Percentiles rank a stretch among this genome's conserved stretches.
Evolutionary conservation across 2,329 filamentous ascomycete genomes (phyloP).

Genomic region (Phaeosphaeria sp.): DNA sequence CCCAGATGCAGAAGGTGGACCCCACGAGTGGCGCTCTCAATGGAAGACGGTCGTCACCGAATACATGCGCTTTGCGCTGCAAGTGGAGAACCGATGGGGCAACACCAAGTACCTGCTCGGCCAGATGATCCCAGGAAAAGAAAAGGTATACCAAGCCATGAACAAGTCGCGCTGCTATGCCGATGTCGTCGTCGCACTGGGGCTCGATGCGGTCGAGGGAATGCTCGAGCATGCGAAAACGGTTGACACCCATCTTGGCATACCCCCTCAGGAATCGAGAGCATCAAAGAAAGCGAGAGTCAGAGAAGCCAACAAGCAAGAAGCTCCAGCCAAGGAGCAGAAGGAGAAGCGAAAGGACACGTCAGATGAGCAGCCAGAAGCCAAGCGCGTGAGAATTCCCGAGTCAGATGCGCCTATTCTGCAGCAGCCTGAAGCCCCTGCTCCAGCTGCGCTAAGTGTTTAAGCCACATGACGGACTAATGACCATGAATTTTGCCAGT

Average conservation of each 20-base stretch:
- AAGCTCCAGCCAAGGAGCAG: conserved; percentile 17
- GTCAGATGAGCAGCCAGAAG: conserved; percentile 21
- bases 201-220: conserved; percentile 68
- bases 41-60: conserved; percentile 81
- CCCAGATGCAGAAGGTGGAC: conserved; percentile 69
- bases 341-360: conserved; percentile 27
- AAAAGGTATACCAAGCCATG: conserved; percentile 66
- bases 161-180: conserved; percentile 73
- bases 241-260: conserved; percentile 68
- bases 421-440: neutral
- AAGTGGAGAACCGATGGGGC: conserved; percentile 82
- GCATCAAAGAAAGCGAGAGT: conserved; percentile 54
- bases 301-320: conserved; percentile 25
- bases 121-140: conserved; percentile 85
- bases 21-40: conserved; percentile 56
- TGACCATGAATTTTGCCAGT: neutral
- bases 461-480: neutral
- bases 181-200: conserved; percentile 70
- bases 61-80: conserved; percentile 75
- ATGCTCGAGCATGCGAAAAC: conserved; percentile 68
- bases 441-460: conserved; percentile 11
- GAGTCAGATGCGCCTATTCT: conserved; percentile 12
- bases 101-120: conserved; percentile 93
- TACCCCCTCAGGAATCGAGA: conserved; percentile 60
- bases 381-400: conserved; percentile 37